A percentile compares a stretch with the other conserved stretches of the same genome.
These are phyloP conservation scores for Pythium aquatile DNA, from an alignment of 352 stramenopile species.

Conservation along the genomic window DNA sequence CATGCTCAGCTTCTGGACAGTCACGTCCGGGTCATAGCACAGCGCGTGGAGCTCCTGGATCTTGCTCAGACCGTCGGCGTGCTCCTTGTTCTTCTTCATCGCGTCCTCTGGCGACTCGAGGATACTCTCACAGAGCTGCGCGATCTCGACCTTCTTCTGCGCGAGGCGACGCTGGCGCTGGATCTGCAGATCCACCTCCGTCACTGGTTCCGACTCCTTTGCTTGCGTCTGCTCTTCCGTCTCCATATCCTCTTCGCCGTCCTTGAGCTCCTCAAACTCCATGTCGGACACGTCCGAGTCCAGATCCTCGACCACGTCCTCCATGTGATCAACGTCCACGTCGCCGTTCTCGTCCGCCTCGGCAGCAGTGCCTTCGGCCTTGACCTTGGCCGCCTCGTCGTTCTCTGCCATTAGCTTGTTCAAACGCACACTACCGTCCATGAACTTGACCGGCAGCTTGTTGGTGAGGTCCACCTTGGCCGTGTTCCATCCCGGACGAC, in stretches of 20 bases:
- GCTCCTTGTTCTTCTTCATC: slow-evolving; percentile 86
- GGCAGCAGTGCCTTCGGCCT: slow-evolving; percentile 16
- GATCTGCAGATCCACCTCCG: slow-evolving; percentile 55
- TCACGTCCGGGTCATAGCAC: slow-evolving; percentile 67
- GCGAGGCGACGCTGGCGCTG: slow-evolving; percentile 68
- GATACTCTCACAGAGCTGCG: slow-evolving; percentile 87
- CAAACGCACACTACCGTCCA: slow-evolving; percentile 76
- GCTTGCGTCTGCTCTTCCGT: slow-evolving; percentile 11
- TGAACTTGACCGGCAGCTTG: slow-evolving; percentile 85
- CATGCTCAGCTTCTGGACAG: slow-evolving; percentile 85
- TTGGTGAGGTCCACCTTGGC: slow-evolving; percentile 57
- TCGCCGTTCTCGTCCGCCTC: slow-evolving; percentile 17
- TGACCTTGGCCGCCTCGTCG: slow-evolving; percentile 14
- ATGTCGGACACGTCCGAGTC: slow-evolving; percentile 76
- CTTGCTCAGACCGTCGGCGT: slow-evolving; percentile 75
- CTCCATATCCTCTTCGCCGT: slow-evolving; percentile 17
- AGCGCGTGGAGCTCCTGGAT: slow-evolving; percentile 75
- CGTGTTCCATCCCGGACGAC: slow-evolving; percentile 58
- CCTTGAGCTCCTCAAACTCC: slow-evolving; percentile 78
- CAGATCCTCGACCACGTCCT: slow-evolving; percentile 38
- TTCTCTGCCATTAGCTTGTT: slow-evolving; percentile 69
- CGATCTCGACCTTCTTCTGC: slow-evolving; percentile 88
- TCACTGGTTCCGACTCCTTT: slow-evolving; percentile 21
- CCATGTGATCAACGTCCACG: slow-evolving; percentile 26
- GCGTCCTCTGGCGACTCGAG: slow-evolving; percentile 83